Evolutionary conservation across 345 rosid species (phyloP).

Genomic region (Pelargonium nanum): DNA sequence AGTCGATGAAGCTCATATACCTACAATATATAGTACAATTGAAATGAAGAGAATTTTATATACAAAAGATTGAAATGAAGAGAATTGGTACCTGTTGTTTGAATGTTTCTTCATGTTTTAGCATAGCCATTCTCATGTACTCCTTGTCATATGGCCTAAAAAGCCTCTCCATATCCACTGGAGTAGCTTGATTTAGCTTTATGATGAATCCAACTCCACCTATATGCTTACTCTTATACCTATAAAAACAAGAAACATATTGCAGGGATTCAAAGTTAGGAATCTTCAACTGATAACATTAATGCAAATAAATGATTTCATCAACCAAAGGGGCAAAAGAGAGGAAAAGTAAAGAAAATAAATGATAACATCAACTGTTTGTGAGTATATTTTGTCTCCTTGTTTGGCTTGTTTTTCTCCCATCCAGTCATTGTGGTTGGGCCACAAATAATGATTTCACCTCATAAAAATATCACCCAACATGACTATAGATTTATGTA

Average conservation of each 20-base stretch:
- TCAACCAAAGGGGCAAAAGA: neutral
- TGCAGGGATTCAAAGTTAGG: neutral
- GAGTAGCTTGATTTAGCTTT: slow-evolving; percentile 6
- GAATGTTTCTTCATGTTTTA: slow-evolving; percentile 94
- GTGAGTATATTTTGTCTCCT: no score
- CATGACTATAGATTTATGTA: neutral
- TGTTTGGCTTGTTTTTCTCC: neutral
- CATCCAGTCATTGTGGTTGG: neutral
- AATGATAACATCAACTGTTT: neutral
- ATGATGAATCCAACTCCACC: neutral
- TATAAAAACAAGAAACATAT: no score
- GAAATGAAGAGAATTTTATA: neutral
- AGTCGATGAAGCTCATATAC: slow-evolving; percentile 83
- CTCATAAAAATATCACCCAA: neutral
- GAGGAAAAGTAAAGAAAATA: neutral
- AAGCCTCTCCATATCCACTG: slow-evolving; percentile 79
- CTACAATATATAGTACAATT: slow-evolving; percentile 21
- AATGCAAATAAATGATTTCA: neutral
- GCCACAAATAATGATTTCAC: neutral
- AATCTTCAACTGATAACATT: no score
- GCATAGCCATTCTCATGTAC: slow-evolving; percentile 84
- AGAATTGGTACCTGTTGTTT: slow-evolving; percentile 58
- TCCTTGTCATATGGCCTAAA: slow-evolving; percentile 67
- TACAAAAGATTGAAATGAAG: neutral
- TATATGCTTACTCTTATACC: neutral